Evolutionary conservation across 345 rosid species (phyloP).

Genomic region (Gossypium anomalum): DNA sequence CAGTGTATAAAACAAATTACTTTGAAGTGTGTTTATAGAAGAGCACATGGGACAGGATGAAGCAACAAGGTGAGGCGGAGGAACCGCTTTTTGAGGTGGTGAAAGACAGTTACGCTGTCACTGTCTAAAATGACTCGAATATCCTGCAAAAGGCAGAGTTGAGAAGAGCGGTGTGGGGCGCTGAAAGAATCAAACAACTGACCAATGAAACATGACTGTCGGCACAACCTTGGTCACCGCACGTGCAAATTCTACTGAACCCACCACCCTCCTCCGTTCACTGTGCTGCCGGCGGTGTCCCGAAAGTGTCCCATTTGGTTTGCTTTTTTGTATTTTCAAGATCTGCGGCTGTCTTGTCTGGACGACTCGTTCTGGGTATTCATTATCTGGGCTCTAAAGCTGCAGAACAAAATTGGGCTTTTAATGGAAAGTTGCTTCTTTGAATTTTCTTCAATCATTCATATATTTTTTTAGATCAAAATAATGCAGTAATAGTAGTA

Average conservation of each 20-base stretch:
- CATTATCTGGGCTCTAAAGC: background rate
- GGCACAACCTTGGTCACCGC: background rate
- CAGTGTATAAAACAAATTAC: background rate
- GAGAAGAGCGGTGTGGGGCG: background rate
- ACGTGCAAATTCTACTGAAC: background rate
- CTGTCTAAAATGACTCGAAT: too few relatives aligned
- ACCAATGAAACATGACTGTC: background rate
- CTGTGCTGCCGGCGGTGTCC: background rate
- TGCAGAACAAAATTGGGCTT: background rate
- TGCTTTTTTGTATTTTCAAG: slow-evolving; percentile 10
- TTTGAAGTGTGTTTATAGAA: background rate
- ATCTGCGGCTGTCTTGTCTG: slow-evolving; percentile 23
- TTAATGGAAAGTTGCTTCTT: background rate
- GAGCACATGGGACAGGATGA: background rate
- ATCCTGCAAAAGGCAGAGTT: too few relatives aligned
- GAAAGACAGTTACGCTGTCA: background rate
- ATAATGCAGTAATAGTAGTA: background rate
- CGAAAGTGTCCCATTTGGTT: background rate
- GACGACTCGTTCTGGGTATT: background rate
- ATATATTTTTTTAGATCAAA: background rate
- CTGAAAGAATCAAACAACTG: background rate
- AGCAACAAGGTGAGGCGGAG: background rate
- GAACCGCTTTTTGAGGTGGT: background rate
- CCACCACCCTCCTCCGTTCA: background rate
- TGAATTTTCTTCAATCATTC: background rate